Evolutionary conservation across 768 basidiomycete species (phyloP).

Genomic region (Xerocomellus amylosporus): DNA sequence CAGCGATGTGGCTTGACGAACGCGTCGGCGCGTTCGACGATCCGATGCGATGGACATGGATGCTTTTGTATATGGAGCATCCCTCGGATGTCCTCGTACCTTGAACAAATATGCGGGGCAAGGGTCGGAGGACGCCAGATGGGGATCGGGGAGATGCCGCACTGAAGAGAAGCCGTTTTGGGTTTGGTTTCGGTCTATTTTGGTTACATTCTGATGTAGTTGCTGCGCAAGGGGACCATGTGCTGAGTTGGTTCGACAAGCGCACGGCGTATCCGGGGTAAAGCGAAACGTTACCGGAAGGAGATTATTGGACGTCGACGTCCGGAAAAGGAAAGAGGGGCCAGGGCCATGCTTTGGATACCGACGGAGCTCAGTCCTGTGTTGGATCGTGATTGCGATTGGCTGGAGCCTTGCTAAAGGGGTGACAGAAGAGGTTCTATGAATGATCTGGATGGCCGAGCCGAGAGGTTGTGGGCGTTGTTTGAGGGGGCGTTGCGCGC

Average conservation of each 20-base stretch:
- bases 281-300: constrained; percentile 3
- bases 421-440: neutral
- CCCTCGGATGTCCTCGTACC: constrained; percentile 2
- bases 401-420: neutral
- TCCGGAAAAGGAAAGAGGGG: neutral
- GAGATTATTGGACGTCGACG: neutral
- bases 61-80: neutral
- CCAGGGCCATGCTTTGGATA: neutral
- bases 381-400: neutral
- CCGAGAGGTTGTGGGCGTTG: neutral
- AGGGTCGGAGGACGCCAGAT: neutral
- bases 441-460: neutral
- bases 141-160: constrained; percentile 4
- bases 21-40: neutral
- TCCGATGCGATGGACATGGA: neutral
- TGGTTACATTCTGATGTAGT: neutral
- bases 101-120: constrained; percentile 1
- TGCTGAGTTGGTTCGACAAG: neutral
- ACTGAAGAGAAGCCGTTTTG: neutral
- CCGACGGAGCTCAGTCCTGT: neutral
- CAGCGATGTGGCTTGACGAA: constrained; percentile 1
- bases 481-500: constrained; percentile 6
- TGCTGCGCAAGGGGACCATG: neutral
- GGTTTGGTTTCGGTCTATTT: constrained; percentile 1
- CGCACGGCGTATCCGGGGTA: neutral